Evolutionary conservation across 2,329 filamentous ascomycete genomes (phyloP), one percentile per base, ranked within the genome.

Genomic region (Ascochyta rabiei): DNA sequence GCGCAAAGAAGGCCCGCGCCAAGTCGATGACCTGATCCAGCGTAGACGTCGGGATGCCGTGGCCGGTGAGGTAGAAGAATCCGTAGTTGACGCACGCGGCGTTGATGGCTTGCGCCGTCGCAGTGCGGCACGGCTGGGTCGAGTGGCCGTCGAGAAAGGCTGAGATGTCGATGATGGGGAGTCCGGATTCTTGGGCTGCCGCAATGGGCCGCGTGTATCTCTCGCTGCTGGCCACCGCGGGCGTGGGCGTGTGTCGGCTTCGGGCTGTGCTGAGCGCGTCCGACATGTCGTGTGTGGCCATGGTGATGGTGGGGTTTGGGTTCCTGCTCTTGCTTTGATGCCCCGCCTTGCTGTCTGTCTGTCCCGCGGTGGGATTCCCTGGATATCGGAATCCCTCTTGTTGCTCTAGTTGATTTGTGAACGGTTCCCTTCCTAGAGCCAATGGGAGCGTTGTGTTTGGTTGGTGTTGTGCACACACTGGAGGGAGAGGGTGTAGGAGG

Each of bases 41-140:
- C 6, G 47, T 66, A 1, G 61, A 13, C 0, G 33, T 13, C 0
- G 76, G 69, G 18, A 79, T 76, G 12, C 75, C 76, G 59, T 79
- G 77, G 5, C 73, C 73, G 30, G 66, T 75, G 2, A 79, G 71
- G 57, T 79, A 77, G 63, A 79, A 77, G 66, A 79, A 79, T 49
- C 76, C 77, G 47, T 75, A 75, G 39, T 70, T 61, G 15, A 60
- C 59, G 61, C 76, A 79, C 4, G 76, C 76, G 19, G 55, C 37
- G 45, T 72, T 68, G 35, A 76, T 70, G 28, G 74, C 68, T 6
- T 58, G 47, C 2, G 74, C 66, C 10, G 67, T 73, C 41, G 65
- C 57, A 24, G 61, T 26, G 47, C 66, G 64, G 9, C 63, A 45
- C 18, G 60, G 33, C 1, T 44, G n/a, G 4, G 67, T 30, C 1